Conservation (phyloP, 148 eudicot genomes). For the Camellia sinensis region DNA sequence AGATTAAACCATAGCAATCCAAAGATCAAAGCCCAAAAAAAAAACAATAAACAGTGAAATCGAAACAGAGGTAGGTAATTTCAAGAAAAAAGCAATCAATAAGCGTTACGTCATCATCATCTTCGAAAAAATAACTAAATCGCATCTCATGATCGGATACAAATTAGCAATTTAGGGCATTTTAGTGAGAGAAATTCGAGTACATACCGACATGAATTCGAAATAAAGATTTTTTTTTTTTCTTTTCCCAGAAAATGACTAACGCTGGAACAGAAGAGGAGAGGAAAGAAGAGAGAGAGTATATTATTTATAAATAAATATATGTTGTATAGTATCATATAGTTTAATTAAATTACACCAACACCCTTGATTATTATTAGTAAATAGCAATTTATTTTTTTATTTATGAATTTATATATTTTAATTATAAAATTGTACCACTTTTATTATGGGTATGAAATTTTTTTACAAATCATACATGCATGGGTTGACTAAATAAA, state of each 20-base stretch:
- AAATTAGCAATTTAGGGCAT: neutral
- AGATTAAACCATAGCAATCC: neutral
- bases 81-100: neutral
- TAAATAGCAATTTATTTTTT: too few relatives aligned
- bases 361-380: too few relatives aligned
- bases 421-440: too few relatives aligned
- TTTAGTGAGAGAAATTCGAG: neutral
- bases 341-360: too few relatives aligned
- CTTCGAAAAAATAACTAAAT: neutral
- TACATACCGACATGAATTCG: constrained; percentile 35
- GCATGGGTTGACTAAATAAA: too few relatives aligned
- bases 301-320: neutral
- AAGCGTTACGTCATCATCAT: neutral
- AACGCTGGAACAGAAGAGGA: neutral
- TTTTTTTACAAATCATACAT: too few relatives aligned
- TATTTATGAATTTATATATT: too few relatives aligned
- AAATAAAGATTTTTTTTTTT: neutral
- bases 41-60: neutral
- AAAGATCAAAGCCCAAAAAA: neutral
- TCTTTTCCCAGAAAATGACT: neutral
- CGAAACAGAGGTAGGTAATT: neutral
- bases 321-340: too few relatives aligned
- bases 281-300: constrained; percentile 10
- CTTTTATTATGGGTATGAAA: too few relatives aligned
- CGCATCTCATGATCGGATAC: neutral